phyloP scores from a whole-genome alignment of 2,329 filamentous ascomycete genomes.

The Ceratocystis destructans region DNA sequence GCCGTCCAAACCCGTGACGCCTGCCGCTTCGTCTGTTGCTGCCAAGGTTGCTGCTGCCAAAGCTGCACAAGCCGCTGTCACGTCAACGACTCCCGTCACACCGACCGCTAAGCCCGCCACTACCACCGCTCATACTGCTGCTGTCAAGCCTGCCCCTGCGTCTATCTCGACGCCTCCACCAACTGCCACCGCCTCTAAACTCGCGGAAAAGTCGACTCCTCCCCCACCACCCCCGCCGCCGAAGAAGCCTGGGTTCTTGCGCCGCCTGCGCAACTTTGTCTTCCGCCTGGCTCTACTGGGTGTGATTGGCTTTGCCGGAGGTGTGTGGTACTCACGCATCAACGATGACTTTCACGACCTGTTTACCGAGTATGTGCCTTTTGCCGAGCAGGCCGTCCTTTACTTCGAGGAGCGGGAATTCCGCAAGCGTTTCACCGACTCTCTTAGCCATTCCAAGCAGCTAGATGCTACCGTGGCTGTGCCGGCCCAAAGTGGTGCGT shows the following conservation, averaged over 20 bases:
- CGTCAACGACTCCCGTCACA: slow-evolving; percentile 21
- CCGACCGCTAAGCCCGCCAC: slow-evolving; percentile 22
- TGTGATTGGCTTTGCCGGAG: slow-evolving; percentile 67
- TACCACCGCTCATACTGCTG: neutral
- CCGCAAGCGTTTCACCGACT: slow-evolving; percentile 60
- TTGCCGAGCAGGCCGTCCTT: slow-evolving; percentile 83
- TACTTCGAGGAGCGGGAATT: slow-evolving; percentile 95
- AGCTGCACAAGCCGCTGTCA: slow-evolving; percentile 24
- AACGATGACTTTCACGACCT: slow-evolving; percentile 99
- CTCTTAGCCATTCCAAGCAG: slow-evolving; percentile 36
- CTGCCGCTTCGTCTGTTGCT: slow-evolving; percentile 32
- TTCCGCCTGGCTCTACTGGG: slow-evolving; percentile 64
- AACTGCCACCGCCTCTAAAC: slow-evolving; percentile 24
- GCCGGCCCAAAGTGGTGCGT: slow-evolving; percentile 71
- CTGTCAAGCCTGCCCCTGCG: slow-evolving; percentile 12
- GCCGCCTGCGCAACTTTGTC: slow-evolving; percentile 64
- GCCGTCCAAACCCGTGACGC: slow-evolving; percentile 31
- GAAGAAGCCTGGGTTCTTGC: slow-evolving; percentile 51
- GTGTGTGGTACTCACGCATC: slow-evolving; percentile 82
- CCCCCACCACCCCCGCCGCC: slow-evolving; percentile 27
- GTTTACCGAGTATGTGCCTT: slow-evolving; percentile 94
- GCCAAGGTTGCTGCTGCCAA: slow-evolving; percentile 22
- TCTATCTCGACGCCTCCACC: slow-evolving; percentile 23
- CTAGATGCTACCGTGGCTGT: slow-evolving; percentile 65
- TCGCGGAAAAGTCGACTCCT: slow-evolving; percentile 19